Evolutionary conservation across 2,329 filamentous ascomycete species (phyloP).

Genomic region (Talaromyces rugulosus): DNA sequence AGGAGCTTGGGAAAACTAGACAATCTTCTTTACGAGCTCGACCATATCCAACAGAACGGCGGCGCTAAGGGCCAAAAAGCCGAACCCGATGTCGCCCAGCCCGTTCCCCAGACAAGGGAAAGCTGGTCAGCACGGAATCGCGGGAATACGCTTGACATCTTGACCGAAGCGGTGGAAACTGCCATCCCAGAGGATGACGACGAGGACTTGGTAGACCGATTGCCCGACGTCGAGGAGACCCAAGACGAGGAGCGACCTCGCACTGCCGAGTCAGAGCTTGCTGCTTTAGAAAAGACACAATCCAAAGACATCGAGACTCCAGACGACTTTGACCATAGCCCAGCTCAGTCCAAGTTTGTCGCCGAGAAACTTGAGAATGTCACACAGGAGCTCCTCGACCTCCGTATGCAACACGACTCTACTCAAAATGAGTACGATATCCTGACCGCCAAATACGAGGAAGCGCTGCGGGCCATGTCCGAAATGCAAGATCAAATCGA

Average conservation of each 20-base stretch:
- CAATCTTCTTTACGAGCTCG: slow-evolving; percentile 84
- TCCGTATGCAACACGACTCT: slow-evolving; percentile 84
- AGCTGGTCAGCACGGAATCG: slow-evolving; percentile 25
- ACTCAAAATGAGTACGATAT: slow-evolving; percentile 76
- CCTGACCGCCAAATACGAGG: slow-evolving; percentile 84
- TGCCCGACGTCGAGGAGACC: slow-evolving; percentile 24
- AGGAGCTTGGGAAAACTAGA: slow-evolving; percentile 92
- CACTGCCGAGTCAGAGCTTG: slow-evolving; percentile 28
- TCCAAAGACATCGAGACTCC: slow-evolving; percentile 19
- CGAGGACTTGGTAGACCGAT: slow-evolving; percentile 31
- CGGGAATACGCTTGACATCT: slow-evolving; percentile 36
- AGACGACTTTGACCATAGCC: slow-evolving; percentile 55
- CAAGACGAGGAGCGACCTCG: slow-evolving; percentile 15
- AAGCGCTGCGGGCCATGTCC: slow-evolving; percentile 74
- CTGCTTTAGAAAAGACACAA: slow-evolving; percentile 32
- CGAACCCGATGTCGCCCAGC: slow-evolving; percentile 9
- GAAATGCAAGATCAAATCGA: slow-evolving; percentile 79
- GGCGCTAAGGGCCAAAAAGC: slow-evolving; percentile 37
- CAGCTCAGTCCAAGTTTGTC: slow-evolving; percentile 78
- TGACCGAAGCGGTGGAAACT: slow-evolving; percentile 42
- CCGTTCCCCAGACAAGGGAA: slow-evolving; percentile 15
- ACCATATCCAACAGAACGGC: slow-evolving; percentile 61
- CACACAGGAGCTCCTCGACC: slow-evolving; percentile 83
- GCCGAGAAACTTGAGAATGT: slow-evolving; percentile 89
- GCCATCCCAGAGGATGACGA: slow-evolving; percentile 45